phyloP scores from a whole-genome alignment of 345 rosid species.

The Eucalyptus globulus region DNA sequence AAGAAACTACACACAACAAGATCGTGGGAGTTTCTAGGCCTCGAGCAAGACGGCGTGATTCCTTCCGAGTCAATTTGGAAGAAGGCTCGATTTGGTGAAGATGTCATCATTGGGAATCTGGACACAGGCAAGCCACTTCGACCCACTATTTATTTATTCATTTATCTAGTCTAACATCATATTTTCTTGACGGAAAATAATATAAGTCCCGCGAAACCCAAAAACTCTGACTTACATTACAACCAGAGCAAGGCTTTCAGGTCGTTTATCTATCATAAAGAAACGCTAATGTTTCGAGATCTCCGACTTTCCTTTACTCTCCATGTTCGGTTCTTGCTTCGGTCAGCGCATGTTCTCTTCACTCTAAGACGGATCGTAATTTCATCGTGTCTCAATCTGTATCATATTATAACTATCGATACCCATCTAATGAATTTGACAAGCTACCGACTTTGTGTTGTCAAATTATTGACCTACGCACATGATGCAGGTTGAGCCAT shows the following conservation, averaged over 20 bases:
- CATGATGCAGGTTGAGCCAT: background rate
- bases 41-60: constrained; percentile 30
- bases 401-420: background rate
- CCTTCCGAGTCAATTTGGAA: constrained; percentile 50
- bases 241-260: background rate
- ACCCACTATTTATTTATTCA: background rate
- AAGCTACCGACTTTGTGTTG: background rate
- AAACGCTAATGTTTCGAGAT: background rate
- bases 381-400: background rate
- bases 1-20: constrained; percentile 75
- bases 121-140: constrained; percentile 49
- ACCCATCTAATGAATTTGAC: background rate
- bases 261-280: background rate
- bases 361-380: background rate
- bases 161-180: background rate
- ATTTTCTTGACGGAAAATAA: background rate
- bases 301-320: background rate
- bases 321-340: background rate
- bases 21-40: constrained; percentile 84
- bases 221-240: background rate
- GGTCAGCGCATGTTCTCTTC: background rate
- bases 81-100: constrained; percentile 66
- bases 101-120: constrained; percentile 72
- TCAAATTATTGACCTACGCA: background rate
- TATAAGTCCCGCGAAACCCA: background rate